Evolutionary conservation across 2,329 filamentous ascomycete genomes (phyloP), one percentile per base, ranked within the genome.

Genomic region (Aureobasidium sp.): DNA sequence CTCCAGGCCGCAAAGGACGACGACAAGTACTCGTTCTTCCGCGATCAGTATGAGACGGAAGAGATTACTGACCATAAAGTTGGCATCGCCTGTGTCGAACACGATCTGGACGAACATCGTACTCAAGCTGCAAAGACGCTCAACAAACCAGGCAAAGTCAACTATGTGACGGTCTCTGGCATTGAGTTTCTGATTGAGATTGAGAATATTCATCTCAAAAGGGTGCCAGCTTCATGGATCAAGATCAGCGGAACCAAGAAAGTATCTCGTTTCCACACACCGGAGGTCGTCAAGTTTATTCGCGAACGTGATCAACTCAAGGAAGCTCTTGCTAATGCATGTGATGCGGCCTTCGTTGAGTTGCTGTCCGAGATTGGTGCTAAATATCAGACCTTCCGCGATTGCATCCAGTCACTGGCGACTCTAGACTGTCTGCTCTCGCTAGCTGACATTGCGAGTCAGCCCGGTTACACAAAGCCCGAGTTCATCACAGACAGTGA

Each of bases 141-240:
- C 20, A 86, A 86, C 65, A 88, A 86, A 71, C 88, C 78, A 2
- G 37, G 37, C 15, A 84, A 85, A 50, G 83, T 94, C 26, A 81
- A 87, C 5, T 99, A 96, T 71, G 85, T 86, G 29, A 94, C 90
- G 0, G 89, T 94, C 8, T 84, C 91, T 1, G 92, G 92, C 8
- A 96, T 97, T 68, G 94, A 97, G 72, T 99, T 91, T 71, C 84
- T 99, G 23, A 90, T 99, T 69, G 94, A 97, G 75, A 88, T 99
- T 6, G 82, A 89, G 67, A 97, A 96, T 73, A 81, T 82, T 1
- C 84, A 90, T 60, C 82, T 97, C 64, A 94, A 91, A 72, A 85
- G 87, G 62, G 91, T 99, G 0, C 94, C 94, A 0, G 93, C 94
- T 4, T 95, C 90, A 0, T 99, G 94, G 94, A 82, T 84, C 66